Base-by-base conservation (phyloP, 805 yeast species). In the Saturnispora gosingensis region DNA sequence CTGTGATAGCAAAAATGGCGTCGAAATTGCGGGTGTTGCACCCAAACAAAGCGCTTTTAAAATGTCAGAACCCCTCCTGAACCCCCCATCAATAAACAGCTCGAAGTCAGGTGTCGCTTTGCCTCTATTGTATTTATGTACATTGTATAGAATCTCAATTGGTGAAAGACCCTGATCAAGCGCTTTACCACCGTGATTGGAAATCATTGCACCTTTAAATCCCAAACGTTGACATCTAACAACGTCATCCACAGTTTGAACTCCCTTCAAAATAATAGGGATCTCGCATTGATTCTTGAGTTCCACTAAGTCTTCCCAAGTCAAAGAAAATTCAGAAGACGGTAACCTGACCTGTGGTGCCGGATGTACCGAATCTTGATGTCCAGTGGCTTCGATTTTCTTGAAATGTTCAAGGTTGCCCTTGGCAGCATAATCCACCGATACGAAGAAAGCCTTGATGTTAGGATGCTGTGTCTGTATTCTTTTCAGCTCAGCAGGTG, bases 351-450 rank as follows among this genome's bases (percentile, higher is more conserved):
- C 18, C 35, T 52, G 55, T 22, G 55, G 55, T 9, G 53, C 51
- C 22, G 57, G 55, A 15, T 43, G 32, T 11, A 7, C 15, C 72
- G 59, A 77, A 75, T 77, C 72, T 42, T 46, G 43, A 36, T 50
- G 53, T 4, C 30, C 43, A 18, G 71, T 67, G 53, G 80, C 78
- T 64, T 84, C 85, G 51, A 80, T 67, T 61, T 88, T 96, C 63
- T 85, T 87, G 62, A 88, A 96, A 64, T 86, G 88, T 67, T 88
- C 96, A 56, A 96, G 76, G 53, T 90, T 77, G 6, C 96, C 96
- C 34, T 85, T 69, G 7, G 44, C 82, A 3, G 95, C 90, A 0
- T 93, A 87, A 69, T 88, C 96, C 5, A 86, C 90, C 3, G 95
- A 88, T 56, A 88, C 80, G 61, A 87, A 88, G 25, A 89, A 69